Evolutionary conservation across 140 eudicot species (phyloP), one percentile per base, ranked within the genome.

Genomic region (Anethum foeniculum): DNA sequence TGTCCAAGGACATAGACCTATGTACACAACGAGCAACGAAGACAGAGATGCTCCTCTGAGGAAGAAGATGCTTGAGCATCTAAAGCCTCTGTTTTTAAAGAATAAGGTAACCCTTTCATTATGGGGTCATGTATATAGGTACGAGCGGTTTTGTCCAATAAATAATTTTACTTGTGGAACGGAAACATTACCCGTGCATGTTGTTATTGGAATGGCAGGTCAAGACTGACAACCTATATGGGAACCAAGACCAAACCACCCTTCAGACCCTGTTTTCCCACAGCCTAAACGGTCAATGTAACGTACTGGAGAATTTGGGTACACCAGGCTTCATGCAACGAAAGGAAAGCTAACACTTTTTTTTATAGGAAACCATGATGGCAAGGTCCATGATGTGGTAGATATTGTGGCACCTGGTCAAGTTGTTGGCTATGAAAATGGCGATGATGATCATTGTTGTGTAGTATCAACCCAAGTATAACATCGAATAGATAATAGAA

Each of bases 141-240:
- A 95, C 58, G 99, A 95, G 76, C 92, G 99, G 21, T 95, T 95
- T 81, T 95, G 99, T 38, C 98, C 98, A 10, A 58, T 95, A 51
- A 95, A 83, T 34, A 95, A 95, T 14, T 89, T 71, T 83, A 93
- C 88, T 1, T 95, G 99, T 83, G 99, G 98, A 68, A 83, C 79
- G 80, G 80, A 86, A 56, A 87, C 84, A 13, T 85, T 67, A 27
- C 97, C 99, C 0, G 94, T 95, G 51, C 99, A 95, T 58, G 85
- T 88, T 67, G 99, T 95, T 80, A 95, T 95, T 52, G 97, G 99
- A 36, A 95, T 95, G 99, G 99, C 88, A 1, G 99, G 98, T n/a
- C 89, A 85, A 54, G 99, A 95, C 83, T 95, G 97, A 93, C 99
- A 95, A 56, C 87, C 98, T 21, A 91, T 88, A 18, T 95, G 99